phyloP scores from a whole-genome alignment of 2,329 filamentous ascomycete genomes.

The Venturia aucupariae region DNA sequence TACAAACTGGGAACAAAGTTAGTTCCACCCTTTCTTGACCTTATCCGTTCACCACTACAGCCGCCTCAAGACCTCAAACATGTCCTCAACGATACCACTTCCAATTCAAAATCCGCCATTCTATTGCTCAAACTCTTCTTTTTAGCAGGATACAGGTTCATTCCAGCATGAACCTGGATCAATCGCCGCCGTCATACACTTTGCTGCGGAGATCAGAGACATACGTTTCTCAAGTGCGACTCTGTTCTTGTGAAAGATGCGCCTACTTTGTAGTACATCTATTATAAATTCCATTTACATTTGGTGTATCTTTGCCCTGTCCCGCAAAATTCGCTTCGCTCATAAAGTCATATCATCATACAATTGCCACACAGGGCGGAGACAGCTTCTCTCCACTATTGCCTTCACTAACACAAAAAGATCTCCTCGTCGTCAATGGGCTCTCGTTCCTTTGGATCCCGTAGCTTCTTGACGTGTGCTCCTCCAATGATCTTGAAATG shows the following conservation, averaged over 20 bases:
- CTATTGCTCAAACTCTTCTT: too few species aligned
- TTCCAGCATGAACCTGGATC: too few species aligned
- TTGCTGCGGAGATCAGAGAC: too few species aligned
- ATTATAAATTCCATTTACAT: neutral
- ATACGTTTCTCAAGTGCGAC: too few species aligned
- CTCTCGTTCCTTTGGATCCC: neutral
- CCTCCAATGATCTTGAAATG: neutral
- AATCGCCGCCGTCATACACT: too few species aligned
- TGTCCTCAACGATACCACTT: too few species aligned
- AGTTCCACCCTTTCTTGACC: too few species aligned
- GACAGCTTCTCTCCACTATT: neutral
- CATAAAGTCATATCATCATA: conserved; percentile 5
- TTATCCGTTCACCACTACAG: too few species aligned
- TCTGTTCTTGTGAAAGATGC: neutral
- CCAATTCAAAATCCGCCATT: too few species aligned
- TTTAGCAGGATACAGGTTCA: too few species aligned
- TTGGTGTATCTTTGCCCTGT: neutral
- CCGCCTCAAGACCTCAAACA: too few species aligned
- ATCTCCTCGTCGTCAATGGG: neutral
- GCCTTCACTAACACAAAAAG: neutral
- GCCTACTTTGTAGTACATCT: neutral
- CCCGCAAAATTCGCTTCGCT: neutral
- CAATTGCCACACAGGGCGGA: neutral
- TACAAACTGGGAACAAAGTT: too few species aligned
- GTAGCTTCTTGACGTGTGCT: neutral